Base-by-base conservation (phyloP, 2,329 filamentous ascomycete species). In the Penicillium sp. region DNA sequence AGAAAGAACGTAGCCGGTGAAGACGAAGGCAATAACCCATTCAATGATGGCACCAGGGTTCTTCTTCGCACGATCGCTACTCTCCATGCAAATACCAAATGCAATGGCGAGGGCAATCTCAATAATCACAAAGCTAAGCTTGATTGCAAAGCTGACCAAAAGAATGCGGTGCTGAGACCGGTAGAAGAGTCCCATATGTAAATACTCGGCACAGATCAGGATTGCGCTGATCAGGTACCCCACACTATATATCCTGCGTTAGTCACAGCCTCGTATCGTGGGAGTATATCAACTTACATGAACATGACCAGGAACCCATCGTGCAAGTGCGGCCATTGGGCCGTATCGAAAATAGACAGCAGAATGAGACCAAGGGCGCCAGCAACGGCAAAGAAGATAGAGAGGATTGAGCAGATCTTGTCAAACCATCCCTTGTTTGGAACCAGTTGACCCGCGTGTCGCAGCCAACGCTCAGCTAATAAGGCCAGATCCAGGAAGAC, bases 171-270 rank as follows among this genome's bases (percentile, higher is more conserved):
- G 85, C 58, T 92, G 79, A 9, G 71, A 63, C 61, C 88, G 88
- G 79, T 93, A 90, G 71, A 89, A 88, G 52, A 89, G 86, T 26
- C 92, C 91, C 1, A 98, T 82, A 2, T 90, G 87, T 68, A 95
- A 89, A 74, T 96, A 97, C 74, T 97, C 92, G 78, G 86, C 87
- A 79, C 93, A 97, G 63, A 93, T 89, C 75, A 93, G 93, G 65
- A 97, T 83, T 55, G 93, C 93, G 4, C 88, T 91, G 54, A 96
- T 71, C 53, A 97, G 79, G 73, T 96, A 98, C 33, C 91, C 95
- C 14, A 75, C 86, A 54, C 76, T 78, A 43, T 7, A 33, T 7
- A 24, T 27, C 27, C 19, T 35, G 24, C 16, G 35, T 27, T 51
- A 49, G 33, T 21, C 19, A 31, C 8, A n/a, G 6, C 21, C 8